These are phyloP conservation scores for Jaminaea rosea DNA, from an alignment of 1,284 basidiomycete genomes.

Conservation along the genomic window DNA sequence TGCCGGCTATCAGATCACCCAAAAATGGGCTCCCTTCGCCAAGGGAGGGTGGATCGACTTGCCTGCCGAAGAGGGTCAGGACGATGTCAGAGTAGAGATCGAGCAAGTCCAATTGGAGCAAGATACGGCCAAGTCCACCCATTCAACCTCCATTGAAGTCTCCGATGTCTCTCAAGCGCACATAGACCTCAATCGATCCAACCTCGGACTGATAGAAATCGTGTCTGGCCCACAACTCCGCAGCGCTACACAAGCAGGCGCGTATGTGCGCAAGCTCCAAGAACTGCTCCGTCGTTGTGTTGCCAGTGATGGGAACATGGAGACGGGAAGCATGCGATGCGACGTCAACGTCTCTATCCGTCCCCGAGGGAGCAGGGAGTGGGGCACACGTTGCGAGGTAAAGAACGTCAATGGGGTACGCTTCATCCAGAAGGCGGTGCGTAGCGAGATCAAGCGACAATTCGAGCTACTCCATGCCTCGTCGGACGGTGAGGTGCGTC, in stretches of 20 bases:
- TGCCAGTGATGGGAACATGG: slow-evolving; percentile 93
- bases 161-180: slow-evolving; percentile 50
- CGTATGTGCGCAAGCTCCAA: slow-evolving; percentile 78
- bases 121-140: slow-evolving; percentile 86
- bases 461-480: slow-evolving; percentile 59
- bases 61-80: slow-evolving; percentile 35
- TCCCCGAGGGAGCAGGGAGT: slow-evolving; percentile 52
- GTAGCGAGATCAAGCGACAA: slow-evolving; percentile 71
- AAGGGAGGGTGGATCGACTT: slow-evolving; percentile 60
- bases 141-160: slow-evolving; percentile 50
- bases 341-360: slow-evolving; percentile 80
- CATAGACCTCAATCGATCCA: slow-evolving; percentile 85
- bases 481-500: slow-evolving; percentile 55
- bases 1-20: slow-evolving; percentile 91
- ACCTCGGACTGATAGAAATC: slow-evolving; percentile 85
- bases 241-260: slow-evolving; percentile 80
- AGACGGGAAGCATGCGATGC: slow-evolving; percentile 67
- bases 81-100: slow-evolving; percentile 59
- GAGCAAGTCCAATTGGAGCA: slow-evolving; percentile 94
- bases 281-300: slow-evolving; percentile 71
- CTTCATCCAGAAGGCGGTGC: slow-evolving; percentile 76
- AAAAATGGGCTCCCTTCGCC: slow-evolving; percentile 84
- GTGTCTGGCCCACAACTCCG: slow-evolving; percentile 88
- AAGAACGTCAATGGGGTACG: slow-evolving; percentile 92
- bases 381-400: slow-evolving; percentile 84